A percentile compares a stretch with the other conserved stretches of the same genome.
phyloP scores from a whole-genome alignment of 1,139 yeast genomes.

The Schwanniomyces etchellsii region DNA sequence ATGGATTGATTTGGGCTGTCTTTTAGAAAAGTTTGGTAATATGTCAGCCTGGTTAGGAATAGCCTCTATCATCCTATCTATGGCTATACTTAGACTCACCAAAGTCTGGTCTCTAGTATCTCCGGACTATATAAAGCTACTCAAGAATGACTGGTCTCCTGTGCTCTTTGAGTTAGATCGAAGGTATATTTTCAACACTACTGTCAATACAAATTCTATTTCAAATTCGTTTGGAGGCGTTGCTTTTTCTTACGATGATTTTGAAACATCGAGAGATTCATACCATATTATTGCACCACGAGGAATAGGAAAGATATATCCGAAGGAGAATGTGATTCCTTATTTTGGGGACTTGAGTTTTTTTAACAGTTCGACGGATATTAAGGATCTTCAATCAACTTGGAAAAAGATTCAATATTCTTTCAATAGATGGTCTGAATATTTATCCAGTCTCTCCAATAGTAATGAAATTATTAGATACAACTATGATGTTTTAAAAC shows the following conservation, averaged over 20 bases:
- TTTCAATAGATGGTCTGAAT: constrained; percentile 77
- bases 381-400: constrained; percentile 58
- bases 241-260: constrained; percentile 4
- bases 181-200: constrained; percentile 46
- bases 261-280: constrained; percentile 32
- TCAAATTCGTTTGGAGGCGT: constrained; percentile 3
- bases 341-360: constrained; percentile 77
- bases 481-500: constrained; percentile 37
- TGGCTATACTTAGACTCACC: constrained; percentile 70
- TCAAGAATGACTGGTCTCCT: constrained; percentile 88
- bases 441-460: constrained; percentile 39
- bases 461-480: constrained; percentile 35
- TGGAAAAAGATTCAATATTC: constrained; percentile 69
- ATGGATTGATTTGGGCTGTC: constrained; percentile 85
- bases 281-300: constrained; percentile 85
- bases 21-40: constrained; percentile 77
- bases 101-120: constrained; percentile 76
- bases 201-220: not conserved
- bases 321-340: constrained; percentile 79
- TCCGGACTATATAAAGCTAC: constrained; percentile 51
- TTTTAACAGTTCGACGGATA: constrained; percentile 33
- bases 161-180: constrained; percentile 86
- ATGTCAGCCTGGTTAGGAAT: constrained; percentile 95
- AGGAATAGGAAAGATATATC: constrained; percentile 73
- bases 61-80: constrained; percentile 77